Evolutionary conservation across 192 early-diverging fungal genomes (phyloP).

Genomic region (Chytriomyces sp.): DNA sequence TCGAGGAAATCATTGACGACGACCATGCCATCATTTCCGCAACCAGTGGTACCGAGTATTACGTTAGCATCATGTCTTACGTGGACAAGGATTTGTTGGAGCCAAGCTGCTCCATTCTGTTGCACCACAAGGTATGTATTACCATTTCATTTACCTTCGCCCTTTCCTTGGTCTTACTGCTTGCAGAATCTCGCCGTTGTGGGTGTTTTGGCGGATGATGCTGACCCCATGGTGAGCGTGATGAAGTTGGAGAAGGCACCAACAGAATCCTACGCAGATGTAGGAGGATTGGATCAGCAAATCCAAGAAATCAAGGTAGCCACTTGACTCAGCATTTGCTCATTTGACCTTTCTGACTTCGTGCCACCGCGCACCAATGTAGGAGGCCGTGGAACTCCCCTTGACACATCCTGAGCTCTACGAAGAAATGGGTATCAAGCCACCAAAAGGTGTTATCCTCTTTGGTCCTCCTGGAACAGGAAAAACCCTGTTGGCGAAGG

Average conservation of each 20-base stretch:
- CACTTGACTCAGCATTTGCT: background rate
- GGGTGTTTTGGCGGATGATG: constrained; percentile 93
- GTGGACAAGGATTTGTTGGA: constrained; percentile 99
- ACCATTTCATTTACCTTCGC: background rate
- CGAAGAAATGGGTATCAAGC: constrained; percentile 97
- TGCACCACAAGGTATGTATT: constrained; percentile 68
- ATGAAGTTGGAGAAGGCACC: constrained; percentile 99
- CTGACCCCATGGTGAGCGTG: constrained; percentile 98
- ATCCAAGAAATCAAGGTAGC: constrained; percentile 88
- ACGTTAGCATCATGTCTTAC: constrained; percentile 97
- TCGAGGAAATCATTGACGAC: constrained; percentile 99
- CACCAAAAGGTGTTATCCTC: constrained; percentile 95
- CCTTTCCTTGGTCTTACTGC: background rate
- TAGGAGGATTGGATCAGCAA: constrained; percentile 96
- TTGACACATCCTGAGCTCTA: constrained; percentile 98
- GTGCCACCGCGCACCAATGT: constrained; percentile 18
- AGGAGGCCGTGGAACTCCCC: constrained; percentile 97
- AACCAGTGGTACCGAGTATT: constrained; percentile 91
- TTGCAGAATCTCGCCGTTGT: constrained; percentile 59
- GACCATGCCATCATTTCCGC: constrained; percentile 98
- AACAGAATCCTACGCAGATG: constrained; percentile 96
- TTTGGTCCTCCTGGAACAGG: constrained; percentile 99
- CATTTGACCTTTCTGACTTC: too few relatives aligned
- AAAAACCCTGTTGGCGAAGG: constrained; percentile 99
- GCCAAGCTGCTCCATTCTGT: constrained; percentile 91